phyloP scores from a whole-genome alignment of 1,139 yeast species.

The Kurtzmaniella quercitrusa region DNA sequence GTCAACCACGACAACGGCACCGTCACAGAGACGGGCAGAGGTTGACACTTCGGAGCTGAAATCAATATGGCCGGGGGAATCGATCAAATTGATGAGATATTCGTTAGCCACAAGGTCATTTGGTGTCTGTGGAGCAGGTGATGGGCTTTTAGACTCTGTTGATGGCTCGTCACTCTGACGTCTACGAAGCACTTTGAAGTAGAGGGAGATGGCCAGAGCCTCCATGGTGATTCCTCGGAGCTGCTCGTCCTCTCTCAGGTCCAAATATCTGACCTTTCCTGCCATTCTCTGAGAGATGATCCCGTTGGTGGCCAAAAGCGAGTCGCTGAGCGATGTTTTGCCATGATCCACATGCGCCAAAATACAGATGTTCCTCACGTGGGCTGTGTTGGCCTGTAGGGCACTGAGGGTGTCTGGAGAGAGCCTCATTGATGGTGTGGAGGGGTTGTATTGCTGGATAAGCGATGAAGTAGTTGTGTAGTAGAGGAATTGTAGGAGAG shows the following conservation, averaged over 20 bases:
- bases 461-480: too few relatives aligned
- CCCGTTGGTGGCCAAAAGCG: constrained; percentile 90
- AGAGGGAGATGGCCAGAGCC: constrained; percentile 84
- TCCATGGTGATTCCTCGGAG: constrained; percentile 97
- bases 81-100: constrained; percentile 85
- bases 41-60: constrained; percentile 95
- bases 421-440: constrained; percentile 33
- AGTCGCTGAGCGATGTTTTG: constrained; percentile 91
- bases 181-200: constrained; percentile 62
- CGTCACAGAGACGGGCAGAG: constrained; percentile 93
- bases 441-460: too few relatives aligned
- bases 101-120: constrained; percentile 49
- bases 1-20: constrained; percentile 91
- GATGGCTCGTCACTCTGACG: constrained; percentile 19
- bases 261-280: constrained; percentile 89
- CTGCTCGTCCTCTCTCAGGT: constrained; percentile 94
- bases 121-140: not conserved
- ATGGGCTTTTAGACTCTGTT: constrained; percentile 18
- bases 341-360: constrained; percentile 99
- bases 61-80: constrained; percentile 98
- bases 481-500: too few relatives aligned
- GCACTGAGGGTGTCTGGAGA: constrained; percentile 60
- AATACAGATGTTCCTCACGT: constrained; percentile 86
- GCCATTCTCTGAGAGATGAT: constrained; percentile 93
- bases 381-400: constrained; percentile 64